A percentile compares a stretch with the other conserved stretches of the same genome.
phyloP scores from a whole-genome alignment of 768 basidiomycete species.

The Paxillus involutus region DNA sequence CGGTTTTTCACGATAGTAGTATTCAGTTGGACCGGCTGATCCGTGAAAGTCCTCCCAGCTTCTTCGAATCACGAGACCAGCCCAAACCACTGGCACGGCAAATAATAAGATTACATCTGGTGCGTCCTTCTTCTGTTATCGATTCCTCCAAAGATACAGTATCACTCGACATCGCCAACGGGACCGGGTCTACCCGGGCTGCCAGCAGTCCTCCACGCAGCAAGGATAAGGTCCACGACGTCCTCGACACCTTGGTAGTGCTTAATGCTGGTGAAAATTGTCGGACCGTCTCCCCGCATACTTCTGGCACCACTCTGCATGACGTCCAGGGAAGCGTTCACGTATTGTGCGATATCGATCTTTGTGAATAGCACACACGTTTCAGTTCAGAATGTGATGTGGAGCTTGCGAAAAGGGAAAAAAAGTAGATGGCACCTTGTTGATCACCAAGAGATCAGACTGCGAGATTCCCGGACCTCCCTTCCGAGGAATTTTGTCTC shows the following conservation, averaged over 20 bases:
- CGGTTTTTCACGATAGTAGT: too few relatives aligned
- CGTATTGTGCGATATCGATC: slow-evolving; percentile 92
- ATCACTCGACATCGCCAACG: slow-evolving; percentile 14
- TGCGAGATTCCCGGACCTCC: slow-evolving; percentile 97
- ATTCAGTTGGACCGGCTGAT: too few relatives aligned
- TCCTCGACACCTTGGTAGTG: slow-evolving; percentile 78
- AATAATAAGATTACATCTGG: slow-evolving; percentile 4
- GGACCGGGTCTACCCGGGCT: slow-evolving; percentile 61
- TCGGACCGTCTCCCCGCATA: slow-evolving; percentile 95
- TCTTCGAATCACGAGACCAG: too few relatives aligned
- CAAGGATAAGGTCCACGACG: slow-evolving; percentile 75
- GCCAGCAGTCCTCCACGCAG: slow-evolving; percentile 86
- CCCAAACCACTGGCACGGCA: background rate
- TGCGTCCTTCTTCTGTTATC: slow-evolving; percentile 3
- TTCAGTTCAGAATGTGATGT: background rate
- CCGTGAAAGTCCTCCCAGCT: too few relatives aligned
- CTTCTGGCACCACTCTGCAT: slow-evolving; percentile 92
- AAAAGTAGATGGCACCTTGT: slow-evolving; percentile 61
- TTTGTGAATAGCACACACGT: slow-evolving; percentile 30
- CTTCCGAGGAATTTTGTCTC: slow-evolving; percentile 98
- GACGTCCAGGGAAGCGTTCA: slow-evolving; percentile 89
- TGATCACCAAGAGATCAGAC: slow-evolving; percentile 91
- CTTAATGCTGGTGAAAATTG: slow-evolving; percentile 85
- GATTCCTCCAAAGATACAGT: background rate
- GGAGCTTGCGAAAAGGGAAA: background rate